These are phyloP conservation scores for Hanseniaspora osmophila DNA, from an alignment of 805 yeast genomes.

Conservation along the genomic window DNA sequence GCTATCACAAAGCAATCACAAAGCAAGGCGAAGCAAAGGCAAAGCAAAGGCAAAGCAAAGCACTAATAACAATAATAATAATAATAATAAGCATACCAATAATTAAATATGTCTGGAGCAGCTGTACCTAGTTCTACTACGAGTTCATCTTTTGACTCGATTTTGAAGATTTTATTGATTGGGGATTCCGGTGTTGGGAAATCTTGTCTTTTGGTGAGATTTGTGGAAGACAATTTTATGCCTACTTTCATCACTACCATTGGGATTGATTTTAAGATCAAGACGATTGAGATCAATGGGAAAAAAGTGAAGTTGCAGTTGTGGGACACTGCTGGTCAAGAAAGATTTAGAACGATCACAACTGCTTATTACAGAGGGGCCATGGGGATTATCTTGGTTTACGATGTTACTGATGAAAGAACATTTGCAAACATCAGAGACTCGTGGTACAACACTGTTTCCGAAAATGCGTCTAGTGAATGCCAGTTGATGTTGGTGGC, in stretches of 20 bases:
- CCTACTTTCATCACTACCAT: conserved; percentile 95
- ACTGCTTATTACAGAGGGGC: conserved; percentile 89
- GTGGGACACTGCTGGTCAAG: conserved; percentile 98
- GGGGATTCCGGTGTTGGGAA: conserved; percentile 92
- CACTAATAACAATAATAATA: background rate
- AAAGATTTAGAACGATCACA: conserved; percentile 84
- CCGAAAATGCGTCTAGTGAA: conserved; percentile 92
- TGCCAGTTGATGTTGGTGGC: conserved; percentile 91
- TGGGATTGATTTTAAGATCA: conserved; percentile 95
- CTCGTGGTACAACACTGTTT: conserved; percentile 82
- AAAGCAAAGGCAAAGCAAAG: background rate
- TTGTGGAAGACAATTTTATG: conserved; percentile 91
- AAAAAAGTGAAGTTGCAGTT: conserved; percentile 87
- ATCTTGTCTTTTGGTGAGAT: conserved; percentile 79
- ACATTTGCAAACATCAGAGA: conserved; percentile 85
- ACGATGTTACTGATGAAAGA: conserved; percentile 78
- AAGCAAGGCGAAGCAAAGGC: background rate
- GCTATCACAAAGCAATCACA: too few relatives aligned
- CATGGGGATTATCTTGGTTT: conserved; percentile 72
- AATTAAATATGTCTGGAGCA: conserved; percentile 1
- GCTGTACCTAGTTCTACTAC: conserved; percentile 8
- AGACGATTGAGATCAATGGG: conserved; percentile 88
- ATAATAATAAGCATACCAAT: background rate
- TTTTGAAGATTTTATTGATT: conserved; percentile 80
- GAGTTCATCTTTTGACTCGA: conserved; percentile 51